Conservation (phyloP, 2,329 filamentous ascomycete genomes). For the Acrocalymma vagum region DNA sequence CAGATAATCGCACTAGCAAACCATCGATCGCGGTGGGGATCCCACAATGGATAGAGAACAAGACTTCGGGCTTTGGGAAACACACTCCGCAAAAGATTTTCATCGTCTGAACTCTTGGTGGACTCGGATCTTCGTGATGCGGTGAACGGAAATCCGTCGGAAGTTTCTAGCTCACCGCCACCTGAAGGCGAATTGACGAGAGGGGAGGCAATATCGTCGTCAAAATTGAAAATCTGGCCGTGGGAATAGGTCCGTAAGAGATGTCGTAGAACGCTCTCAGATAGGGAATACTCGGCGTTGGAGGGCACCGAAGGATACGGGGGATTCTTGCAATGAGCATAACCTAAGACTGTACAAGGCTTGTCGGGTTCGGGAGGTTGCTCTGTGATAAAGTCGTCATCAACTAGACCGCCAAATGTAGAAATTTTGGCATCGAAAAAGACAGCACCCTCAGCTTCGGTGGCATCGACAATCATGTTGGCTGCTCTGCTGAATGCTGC, state of each 20-base stretch:
- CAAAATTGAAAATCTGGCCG: constrained; percentile 50
- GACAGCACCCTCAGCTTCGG: constrained; percentile 45
- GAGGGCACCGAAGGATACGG: constrained; percentile 16
- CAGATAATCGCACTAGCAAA: constrained; percentile 49
- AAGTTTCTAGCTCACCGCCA: constrained; percentile 20
- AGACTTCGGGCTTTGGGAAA: constrained; percentile 49
- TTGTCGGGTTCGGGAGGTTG: constrained; percentile 42
- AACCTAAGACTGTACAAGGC: constrained; percentile 39
- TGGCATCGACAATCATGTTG: constrained; percentile 49
- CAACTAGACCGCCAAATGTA: constrained; percentile 47
- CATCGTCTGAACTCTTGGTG: constrained; percentile 41
- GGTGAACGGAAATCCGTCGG: constrained; percentile 31
- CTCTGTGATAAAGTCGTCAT: constrained; percentile 43
- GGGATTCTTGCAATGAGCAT: constrained; percentile 28
- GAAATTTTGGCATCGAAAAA: constrained; percentile 50
- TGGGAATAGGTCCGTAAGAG: constrained; percentile 43
- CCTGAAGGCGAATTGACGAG: constrained; percentile 26
- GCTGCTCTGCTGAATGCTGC: constrained; percentile 45
- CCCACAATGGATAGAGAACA: constrained; percentile 50
- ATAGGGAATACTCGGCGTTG: constrained; percentile 31
- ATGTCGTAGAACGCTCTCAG: constrained; percentile 41
- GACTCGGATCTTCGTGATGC: constrained; percentile 38
- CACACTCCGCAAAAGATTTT: constrained; percentile 37
- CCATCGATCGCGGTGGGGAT: constrained; percentile 48
- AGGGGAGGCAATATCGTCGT: constrained; percentile 28